These are phyloP conservation scores for Vanrija humicola DNA, from an alignment of 1,284 basidiomycete species.

Conservation along the genomic window DNA sequence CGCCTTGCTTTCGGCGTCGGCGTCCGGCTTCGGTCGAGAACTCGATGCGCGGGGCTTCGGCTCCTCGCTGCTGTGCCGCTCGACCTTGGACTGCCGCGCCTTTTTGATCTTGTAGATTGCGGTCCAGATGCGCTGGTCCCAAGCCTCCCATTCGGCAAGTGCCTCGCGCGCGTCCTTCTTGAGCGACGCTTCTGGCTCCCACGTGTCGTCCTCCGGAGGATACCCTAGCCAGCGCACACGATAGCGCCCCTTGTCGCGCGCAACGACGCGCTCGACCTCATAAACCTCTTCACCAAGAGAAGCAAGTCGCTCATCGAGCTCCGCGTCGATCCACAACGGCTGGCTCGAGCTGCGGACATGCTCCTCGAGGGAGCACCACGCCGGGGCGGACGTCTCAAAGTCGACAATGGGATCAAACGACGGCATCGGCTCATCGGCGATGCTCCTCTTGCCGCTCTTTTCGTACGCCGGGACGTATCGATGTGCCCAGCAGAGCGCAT, in stretches of 20 bases:
- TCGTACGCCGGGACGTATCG: constrained; percentile 24
- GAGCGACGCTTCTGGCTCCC: constrained; percentile 20
- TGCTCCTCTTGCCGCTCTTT: constrained; percentile 7
- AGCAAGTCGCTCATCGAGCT: constrained; percentile 2
- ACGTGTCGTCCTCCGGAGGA: constrained; percentile 35
- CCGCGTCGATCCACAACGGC: constrained; percentile 8
- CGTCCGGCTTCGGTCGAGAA: too few relatives aligned
- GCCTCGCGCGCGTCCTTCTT: constrained; percentile 25
- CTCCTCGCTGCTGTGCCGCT: too few relatives aligned
- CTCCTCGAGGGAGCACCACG: constrained; percentile 27
- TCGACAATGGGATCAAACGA: constrained; percentile 5
- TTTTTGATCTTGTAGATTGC: background rate
- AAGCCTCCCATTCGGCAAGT: constrained; percentile 25
- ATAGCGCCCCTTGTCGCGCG: constrained; percentile 19
- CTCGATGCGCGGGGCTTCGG: too few relatives aligned
- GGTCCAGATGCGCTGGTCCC: constrained; percentile 13
- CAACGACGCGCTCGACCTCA: constrained; percentile 31
- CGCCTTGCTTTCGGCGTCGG: too few relatives aligned
- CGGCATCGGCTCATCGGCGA: constrained; percentile 14
- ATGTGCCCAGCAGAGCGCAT: constrained; percentile 35
- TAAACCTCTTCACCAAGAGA: constrained; percentile 17
- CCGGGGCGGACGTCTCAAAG: constrained; percentile 10
- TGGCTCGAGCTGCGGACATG: constrained; percentile 4
- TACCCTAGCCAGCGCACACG: constrained; percentile 38
- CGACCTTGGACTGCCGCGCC: too few relatives aligned